Evolutionary conservation across 768 basidiomycete genomes (phyloP), one percentile per base, ranked within the genome.

Genomic region (Amanita rimosa): DNA sequence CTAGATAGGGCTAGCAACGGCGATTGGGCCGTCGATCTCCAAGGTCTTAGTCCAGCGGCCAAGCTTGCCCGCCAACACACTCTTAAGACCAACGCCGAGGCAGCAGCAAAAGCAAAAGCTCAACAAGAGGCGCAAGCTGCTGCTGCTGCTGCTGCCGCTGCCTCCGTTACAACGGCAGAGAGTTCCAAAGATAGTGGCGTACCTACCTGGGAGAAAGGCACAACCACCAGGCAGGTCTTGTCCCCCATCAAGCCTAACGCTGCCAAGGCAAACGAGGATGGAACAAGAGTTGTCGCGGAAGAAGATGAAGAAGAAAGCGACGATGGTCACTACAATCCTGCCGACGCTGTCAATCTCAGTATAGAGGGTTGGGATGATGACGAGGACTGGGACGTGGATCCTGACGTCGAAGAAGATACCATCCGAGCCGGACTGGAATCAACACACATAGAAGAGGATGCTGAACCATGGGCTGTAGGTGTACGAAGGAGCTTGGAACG

Each of bases 31-130:
- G 73, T 72, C 16, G 71, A 80, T 50, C 64, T 89, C 68, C 79
- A 74, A 44, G 93, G 91, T 6, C 66, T 95, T 19, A 87, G 85
- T 57, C 93, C 93, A 6, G 93, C 93, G 13, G 93, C 93, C 2
- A 83, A 85, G 62, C 74, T 95, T 9, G 92, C 89, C 1, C 62
- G 93, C 36, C 89, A 93, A 62, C 92, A 95, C 63, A 96, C 93
- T 4, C 77, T 96, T 52, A 89, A 85, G 70, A 87, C 76, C 48
- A 89, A 87, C 54, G 85, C 86, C 8, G 84, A 85, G 61, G 84
- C 82, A 13, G 84, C 83, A 24, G 83, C 81, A 0, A 73, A 66
- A 58, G 78, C 75, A 13, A 79, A 78, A 60, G 77, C 74, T 38
- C 72, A 75, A 51, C 67, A 71, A 46, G 79, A 78, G 53, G 77